Evolutionary conservation across 2,329 filamentous ascomycete species (phyloP).

Genomic region (Elsinoe necatrix): DNA sequence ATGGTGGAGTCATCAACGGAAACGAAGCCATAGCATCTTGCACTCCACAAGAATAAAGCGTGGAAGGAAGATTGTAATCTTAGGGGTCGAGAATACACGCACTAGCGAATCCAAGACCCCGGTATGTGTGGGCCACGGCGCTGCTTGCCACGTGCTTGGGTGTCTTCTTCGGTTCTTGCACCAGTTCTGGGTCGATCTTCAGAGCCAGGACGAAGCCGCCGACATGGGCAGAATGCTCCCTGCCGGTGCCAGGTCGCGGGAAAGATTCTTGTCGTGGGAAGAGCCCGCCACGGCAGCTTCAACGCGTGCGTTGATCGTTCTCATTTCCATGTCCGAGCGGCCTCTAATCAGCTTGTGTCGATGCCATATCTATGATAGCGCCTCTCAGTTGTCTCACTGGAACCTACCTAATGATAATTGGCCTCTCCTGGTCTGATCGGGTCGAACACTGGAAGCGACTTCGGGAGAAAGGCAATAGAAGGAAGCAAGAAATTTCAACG

Average conservation of each 20-base stretch:
- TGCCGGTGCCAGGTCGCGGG: not conserved
- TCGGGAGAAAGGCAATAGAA: not conserved
- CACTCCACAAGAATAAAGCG: not conserved
- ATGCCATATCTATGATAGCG: not conserved
- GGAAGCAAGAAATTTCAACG: not conserved
- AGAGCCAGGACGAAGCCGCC: not conserved
- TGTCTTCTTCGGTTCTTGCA: not conserved
- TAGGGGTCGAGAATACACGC: not conserved
- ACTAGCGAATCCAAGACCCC: not conserved
- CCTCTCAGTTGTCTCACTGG: too few relatives aligned
- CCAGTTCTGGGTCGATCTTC: not conserved
- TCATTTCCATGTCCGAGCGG: not conserved
- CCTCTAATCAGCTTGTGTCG: not conserved
- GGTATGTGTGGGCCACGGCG: not conserved
- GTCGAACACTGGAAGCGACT: not conserved
- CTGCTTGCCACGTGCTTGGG: not conserved
- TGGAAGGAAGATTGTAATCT: not conserved
- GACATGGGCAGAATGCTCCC: not conserved
- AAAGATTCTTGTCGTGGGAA: not conserved
- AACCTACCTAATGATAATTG: too few relatives aligned
- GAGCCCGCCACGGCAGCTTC: not conserved
- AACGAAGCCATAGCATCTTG: not conserved
- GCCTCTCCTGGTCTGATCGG: too few relatives aligned
- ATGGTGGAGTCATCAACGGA: not conserved
- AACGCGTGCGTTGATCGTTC: not conserved